Evolutionary conservation across 2,329 filamentous ascomycete species (phyloP), one percentile per base, ranked within the genome.

Genomic region (Claviceps fusiformis): DNA sequence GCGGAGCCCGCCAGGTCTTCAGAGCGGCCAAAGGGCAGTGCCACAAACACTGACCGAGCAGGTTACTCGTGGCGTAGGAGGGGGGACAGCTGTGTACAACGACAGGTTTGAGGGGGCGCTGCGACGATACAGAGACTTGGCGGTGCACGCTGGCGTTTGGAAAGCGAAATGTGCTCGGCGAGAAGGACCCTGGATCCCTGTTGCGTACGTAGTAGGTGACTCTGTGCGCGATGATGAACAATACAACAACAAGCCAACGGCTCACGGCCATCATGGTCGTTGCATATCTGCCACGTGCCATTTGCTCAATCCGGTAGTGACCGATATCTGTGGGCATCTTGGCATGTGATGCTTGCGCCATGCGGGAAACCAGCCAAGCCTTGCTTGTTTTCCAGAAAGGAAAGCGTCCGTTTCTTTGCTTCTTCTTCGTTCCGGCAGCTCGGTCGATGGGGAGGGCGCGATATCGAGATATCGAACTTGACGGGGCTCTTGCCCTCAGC

Each of bases 271-370:
- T 9, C 11, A 27, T 27, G 27, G 29, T 27, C 19, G 41, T 53
- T 46, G n/a, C 43, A 27, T 53, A 6, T 11, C n/a, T 31, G 43
- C 43, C 52, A 53, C 52, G 52, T 53, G 52, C 52, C 50, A 46
- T 45, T n/a, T 37, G 33, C 27, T 24, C n/a, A n/a, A 19, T 47
- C 15, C 52, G 33, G 39, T 33, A 33, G 27, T 47, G 11, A 9
- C 5, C 11, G 15, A 31, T 15, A 44, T 33, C 35, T 39, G 29
- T 10, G 15, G 10, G 27, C 5, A 24, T 48, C 44, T 11, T 27
- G 33, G 44, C 44, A 53, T 53, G 35, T 47, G 52, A 53, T 47
- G 31, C 43, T 29, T 17, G 31, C 37, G 44, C 33, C 24, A 53
- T 41, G 52, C 45, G 52, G 52, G 52, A 48, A 17, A 19, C 29